A percentile compares a stretch with the other conserved stretches of the same genome.
Evolutionary conservation across 768 basidiomycete species (phyloP).

Genomic region (Pisolithus microcarpus): DNA sequence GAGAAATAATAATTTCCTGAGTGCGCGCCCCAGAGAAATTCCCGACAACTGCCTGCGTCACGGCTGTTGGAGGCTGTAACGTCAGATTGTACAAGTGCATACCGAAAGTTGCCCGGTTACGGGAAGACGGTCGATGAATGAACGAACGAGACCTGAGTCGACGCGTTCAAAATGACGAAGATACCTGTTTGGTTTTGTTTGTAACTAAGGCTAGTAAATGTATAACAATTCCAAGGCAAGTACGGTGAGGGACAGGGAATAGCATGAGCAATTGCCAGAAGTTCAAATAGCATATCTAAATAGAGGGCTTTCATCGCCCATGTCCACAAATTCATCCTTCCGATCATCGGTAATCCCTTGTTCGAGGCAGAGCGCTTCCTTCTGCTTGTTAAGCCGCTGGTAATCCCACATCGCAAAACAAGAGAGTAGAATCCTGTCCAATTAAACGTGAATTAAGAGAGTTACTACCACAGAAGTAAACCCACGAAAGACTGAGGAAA

Average conservation of each 20-base stretch:
- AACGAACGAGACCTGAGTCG: neutral
- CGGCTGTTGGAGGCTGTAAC: conserved; percentile 81
- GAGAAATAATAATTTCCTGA: conserved; percentile 91
- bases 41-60: conserved; percentile 81
- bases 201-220: no score
- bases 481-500: conserved; percentile 26
- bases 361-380: conserved; percentile 36
- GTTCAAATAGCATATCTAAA: conserved; percentile 35
- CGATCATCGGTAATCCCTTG: conserved; percentile 37
- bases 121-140: conserved; percentile 6
- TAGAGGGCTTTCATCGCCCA: conserved; percentile 51
- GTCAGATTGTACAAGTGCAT: conserved; percentile 98
- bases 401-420: conserved; percentile 44
- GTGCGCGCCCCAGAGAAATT: conserved; percentile 90
- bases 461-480: conserved; percentile 9
- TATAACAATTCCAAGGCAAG: no score
- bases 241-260: no score
- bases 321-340: conserved; percentile 35
- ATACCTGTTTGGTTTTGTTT: neutral
- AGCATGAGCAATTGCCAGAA: neutral
- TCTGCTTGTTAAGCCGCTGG: conserved; percentile 41
- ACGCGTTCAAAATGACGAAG: neutral
- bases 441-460: conserved; percentile 21
- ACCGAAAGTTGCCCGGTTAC: conserved; percentile 19
- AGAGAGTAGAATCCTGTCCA: conserved; percentile 34